A percentile compares a stretch with the other conserved stretches of the same genome.
Conservation (phyloP, 2,329 filamentous ascomycete species). For the Epichloe amarillans region DNA sequence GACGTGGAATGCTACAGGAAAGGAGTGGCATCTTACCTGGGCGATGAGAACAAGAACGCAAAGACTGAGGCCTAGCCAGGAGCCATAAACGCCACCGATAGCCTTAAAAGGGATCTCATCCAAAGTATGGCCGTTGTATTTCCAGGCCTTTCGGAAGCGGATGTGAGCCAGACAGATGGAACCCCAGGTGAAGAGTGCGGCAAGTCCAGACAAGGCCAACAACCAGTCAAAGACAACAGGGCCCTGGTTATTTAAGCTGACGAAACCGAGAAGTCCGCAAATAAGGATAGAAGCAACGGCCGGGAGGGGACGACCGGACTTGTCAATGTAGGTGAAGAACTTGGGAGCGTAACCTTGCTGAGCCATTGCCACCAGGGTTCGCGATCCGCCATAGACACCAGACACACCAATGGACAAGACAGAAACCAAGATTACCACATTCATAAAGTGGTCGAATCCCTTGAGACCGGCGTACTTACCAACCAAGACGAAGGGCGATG, state of each 20-base stretch:
- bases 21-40: constrained; percentile 24
- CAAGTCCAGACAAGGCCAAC: constrained; percentile 45
- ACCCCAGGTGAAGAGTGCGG: constrained; percentile 50
- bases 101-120: constrained; percentile 56
- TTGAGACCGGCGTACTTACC: constrained; percentile 37
- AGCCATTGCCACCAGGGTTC: constrained; percentile 44
- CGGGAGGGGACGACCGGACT: constrained; percentile 39
- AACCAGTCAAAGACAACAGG: constrained; percentile 47
- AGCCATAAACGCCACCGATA: constrained; percentile 47
- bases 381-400: constrained; percentile 44
- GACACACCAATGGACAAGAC: constrained; percentile 47
- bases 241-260: constrained; percentile 29
- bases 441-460: constrained; percentile 45
- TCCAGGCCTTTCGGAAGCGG: constrained; percentile 50
- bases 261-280: constrained; percentile 36
- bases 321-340: constrained; percentile 44
- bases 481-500: constrained; percentile 45
- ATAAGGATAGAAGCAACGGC: constrained; percentile 33
- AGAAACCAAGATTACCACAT: constrained; percentile 43
- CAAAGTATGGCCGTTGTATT: constrained; percentile 41
- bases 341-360: constrained; percentile 46
- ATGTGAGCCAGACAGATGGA: constrained; percentile 52
- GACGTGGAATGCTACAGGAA: neutral
- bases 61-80: constrained; percentile 46
- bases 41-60: constrained; percentile 42